Base-by-base conservation (phyloP, 257 asterid genomes). In the Lithospermum erythrorhizon region DNA sequence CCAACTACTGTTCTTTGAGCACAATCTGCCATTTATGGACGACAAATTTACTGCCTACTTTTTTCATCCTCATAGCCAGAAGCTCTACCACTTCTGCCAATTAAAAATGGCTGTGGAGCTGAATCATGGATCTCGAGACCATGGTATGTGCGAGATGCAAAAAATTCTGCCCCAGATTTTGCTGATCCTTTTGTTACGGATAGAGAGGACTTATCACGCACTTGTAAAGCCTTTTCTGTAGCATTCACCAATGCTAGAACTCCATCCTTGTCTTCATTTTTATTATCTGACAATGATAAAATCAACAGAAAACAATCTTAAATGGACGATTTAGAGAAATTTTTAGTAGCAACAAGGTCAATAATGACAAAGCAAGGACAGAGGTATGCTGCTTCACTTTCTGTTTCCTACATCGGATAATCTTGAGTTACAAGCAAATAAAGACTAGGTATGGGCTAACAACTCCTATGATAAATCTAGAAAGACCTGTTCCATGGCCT, bases 51-150 rank as follows among this genome's bases (percentile, higher is more conserved):
- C 52, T 24, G 47, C 35, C 58, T 6, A 9, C 21, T 65, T 25
- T 7, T 73, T 82, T 90, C 95, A 55, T 77, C 65, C 61, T 58
- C 64, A 66, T 90, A 90, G 20, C 95, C 94, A 1, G 97, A 87
- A 16, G 97, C 96, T 74, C 73, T 87, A 16, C 97, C 97, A 53
- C 89, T 81, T 76, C 87, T 79, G 67, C 97, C 97, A 4, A 81
- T 61, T 56, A 82, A 78, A 73, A 80, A 80, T 11, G 82, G 72
- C 67, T 76, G 85, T 0, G 89, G 81, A 0, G 57, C 55, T 51
- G 77, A 58, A 37, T 68, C 70, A 15, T 76, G 76, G 59, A 85
- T 79, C 64, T 90, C 91, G 21, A 90, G 90, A 62, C 96, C 97
- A 3, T 85, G 96, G 71, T 77, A 85, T 16, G 96, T 78, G 64